These are phyloP conservation scores for Eucalyptus sideroxylon DNA, from an alignment of 345 rosid genomes.

Conservation along the genomic window DNA sequence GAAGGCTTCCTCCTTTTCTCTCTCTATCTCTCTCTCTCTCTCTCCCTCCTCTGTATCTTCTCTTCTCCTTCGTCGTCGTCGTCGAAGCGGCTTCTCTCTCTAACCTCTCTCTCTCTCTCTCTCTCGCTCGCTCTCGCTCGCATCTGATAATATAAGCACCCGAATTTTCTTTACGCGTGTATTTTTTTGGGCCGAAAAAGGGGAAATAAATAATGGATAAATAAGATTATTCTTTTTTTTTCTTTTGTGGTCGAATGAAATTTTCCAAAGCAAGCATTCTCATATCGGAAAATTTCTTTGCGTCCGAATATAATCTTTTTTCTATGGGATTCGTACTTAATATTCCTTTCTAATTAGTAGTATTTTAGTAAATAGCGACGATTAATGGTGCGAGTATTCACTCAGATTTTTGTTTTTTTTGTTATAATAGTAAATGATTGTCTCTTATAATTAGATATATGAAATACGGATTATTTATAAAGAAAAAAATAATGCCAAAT, in stretches of 20 bases:
- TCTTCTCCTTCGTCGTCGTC: neutral
- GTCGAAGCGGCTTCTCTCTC: neutral
- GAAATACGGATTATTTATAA: neutral
- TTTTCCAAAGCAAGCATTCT: neutral
- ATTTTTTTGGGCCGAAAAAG: neutral
- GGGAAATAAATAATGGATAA: neutral
- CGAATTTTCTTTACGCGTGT: neutral
- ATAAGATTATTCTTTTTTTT: neutral
- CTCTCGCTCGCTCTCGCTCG: neutral
- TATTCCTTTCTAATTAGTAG: neutral
- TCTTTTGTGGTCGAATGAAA: neutral
- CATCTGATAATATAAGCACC: neutral
- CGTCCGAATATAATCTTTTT: neutral
- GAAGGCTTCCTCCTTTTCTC: neutral
- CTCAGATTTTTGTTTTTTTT: neutral
- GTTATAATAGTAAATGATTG: fast-evolving
- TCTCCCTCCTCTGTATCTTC: neutral
- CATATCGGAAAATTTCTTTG: neutral
- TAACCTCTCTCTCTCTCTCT: neutral
- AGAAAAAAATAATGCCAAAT: neutral
- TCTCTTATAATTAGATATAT: neutral
- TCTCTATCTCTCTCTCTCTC: neutral
- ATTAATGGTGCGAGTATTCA: neutral
- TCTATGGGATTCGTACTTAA: neutral
- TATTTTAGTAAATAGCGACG: neutral